Evolutionary conservation across 768 basidiomycete species (phyloP).

Genomic region (Trametopsis cervina): DNA sequence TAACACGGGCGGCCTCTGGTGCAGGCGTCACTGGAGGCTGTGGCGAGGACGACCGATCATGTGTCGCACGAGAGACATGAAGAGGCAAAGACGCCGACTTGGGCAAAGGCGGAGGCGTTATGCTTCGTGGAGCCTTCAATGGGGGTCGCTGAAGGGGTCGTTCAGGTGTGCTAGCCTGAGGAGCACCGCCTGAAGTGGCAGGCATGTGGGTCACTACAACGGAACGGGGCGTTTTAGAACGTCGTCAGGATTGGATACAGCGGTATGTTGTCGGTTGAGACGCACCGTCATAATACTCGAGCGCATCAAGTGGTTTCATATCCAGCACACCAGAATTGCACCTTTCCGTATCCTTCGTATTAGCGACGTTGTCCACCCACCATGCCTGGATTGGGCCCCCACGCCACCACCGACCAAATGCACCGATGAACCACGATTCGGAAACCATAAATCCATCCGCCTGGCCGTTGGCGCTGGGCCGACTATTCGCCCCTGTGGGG

Average conservation of each 20-base stretch:
- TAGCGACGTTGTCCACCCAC: slow-evolving; percentile 62
- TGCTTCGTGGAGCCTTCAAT: slow-evolving; percentile 55
- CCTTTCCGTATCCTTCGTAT: slow-evolving; percentile 62
- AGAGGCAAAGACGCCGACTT: slow-evolving; percentile 76
- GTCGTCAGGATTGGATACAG: slow-evolving; percentile 21
- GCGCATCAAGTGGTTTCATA: slow-evolving; percentile 65
- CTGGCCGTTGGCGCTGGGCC: slow-evolving; percentile 13
- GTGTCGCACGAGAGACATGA: slow-evolving; percentile 51
- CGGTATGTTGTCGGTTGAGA: no score
- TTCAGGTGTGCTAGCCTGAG: slow-evolving; percentile 32
- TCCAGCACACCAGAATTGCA: slow-evolving; percentile 74
- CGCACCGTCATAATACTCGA: slow-evolving; percentile 63
- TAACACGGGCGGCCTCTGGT: slow-evolving; percentile 6
- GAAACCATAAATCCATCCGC: slow-evolving; percentile 45
- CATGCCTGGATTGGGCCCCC: slow-evolving; percentile 78
- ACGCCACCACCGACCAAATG: slow-evolving; percentile 89
- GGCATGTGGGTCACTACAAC: slow-evolving; percentile 9
- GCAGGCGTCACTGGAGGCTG: slow-evolving; percentile 17
- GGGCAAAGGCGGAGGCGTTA: slow-evolving; percentile 78
- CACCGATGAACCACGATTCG: slow-evolving; percentile 87
- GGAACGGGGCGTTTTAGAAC: slow-evolving; percentile 11
- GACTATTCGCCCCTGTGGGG: slow-evolving; percentile 34
- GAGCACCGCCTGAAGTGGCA: slow-evolving; percentile 32
- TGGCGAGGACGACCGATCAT: no score
- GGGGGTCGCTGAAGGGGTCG: slow-evolving; percentile 23